phyloP scores from a whole-genome alignment of 139 green algal species.

The Ettlia oleoabundans region DNA sequence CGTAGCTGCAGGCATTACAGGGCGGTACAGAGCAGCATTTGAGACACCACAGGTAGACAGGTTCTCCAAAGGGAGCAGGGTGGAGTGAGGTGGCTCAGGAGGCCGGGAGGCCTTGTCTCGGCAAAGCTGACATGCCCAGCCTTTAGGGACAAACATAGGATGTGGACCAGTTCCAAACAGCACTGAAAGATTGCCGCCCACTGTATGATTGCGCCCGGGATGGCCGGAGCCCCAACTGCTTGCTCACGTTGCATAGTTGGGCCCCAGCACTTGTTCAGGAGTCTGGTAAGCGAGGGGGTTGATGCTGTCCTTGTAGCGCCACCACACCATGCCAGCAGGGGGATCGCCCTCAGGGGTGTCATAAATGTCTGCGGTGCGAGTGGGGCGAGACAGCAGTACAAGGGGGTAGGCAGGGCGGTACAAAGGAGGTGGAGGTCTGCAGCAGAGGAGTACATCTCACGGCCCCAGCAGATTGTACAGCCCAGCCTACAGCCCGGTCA shows the following conservation, averaged over 20 bases:
- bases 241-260: background rate
- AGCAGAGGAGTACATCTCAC: no score
- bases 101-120: no score
- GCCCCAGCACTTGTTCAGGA: background rate
- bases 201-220: no score
- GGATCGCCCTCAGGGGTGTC: conserved; percentile 39
- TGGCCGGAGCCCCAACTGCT: no score
- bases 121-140: no score
- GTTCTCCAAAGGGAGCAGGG: no score
- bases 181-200: no score
- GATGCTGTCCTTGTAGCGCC: conserved; percentile 37
- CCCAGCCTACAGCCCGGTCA: no score
- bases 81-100: no score
- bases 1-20: conserved; percentile 1
- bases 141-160: background rate
- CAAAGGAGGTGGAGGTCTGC: background rate
- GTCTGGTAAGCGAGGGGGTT: conserved; percentile 27
- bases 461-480: no score
- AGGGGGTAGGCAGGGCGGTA: background rate
- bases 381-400: background rate
- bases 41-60: background rate
- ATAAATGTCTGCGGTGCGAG: conserved; percentile 41
- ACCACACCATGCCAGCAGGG: conserved; percentile 57
- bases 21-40: background rate
- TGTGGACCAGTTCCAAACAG: no score